Evolutionary conservation across 768 basidiomycete species (phyloP).

Genomic region (Stropharia rugosoannulata): DNA sequence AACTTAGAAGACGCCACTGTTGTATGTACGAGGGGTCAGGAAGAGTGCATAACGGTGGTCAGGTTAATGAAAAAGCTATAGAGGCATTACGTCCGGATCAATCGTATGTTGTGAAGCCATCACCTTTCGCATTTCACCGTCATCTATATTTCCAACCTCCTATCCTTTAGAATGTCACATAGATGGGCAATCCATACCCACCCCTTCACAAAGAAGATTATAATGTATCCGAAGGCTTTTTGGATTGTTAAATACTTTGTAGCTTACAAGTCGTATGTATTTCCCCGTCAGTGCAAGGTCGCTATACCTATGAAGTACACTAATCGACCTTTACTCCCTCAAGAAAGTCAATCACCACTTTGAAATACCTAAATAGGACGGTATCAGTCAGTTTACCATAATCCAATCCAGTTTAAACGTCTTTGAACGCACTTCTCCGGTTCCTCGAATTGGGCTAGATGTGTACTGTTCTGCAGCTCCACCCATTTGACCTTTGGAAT

Average conservation of each 20-base stretch:
- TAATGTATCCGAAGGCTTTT: too few species aligned
- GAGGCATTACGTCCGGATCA: neutral
- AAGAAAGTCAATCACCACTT: slow-evolving; percentile 1
- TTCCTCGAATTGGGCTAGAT: slow-evolving; percentile 16
- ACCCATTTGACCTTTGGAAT: slow-evolving; percentile 20
- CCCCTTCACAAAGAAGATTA: too few species aligned
- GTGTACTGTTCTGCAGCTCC: slow-evolving; percentile 15
- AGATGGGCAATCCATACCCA: too few species aligned
- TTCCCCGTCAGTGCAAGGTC: neutral
- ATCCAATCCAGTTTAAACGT: too few species aligned
- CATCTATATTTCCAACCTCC: too few species aligned
- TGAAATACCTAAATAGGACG: neutral
- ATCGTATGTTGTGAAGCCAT: too few species aligned
- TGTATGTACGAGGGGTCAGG: neutral
- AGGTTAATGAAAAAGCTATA: neutral
- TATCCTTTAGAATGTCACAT: too few species aligned
- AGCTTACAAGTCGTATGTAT: neutral
- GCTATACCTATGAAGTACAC: neutral
- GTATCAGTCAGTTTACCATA: too few species aligned
- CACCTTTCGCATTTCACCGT: too few species aligned
- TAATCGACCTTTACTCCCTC: neutral
- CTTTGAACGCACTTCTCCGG: slow-evolving; percentile 9
- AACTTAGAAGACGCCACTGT: neutral
- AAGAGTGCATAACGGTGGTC: neutral
- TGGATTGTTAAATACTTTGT: neutral